Conservation (phyloP, 2,329 filamentous ascomycete species). For the Nemania serpens region DNA sequence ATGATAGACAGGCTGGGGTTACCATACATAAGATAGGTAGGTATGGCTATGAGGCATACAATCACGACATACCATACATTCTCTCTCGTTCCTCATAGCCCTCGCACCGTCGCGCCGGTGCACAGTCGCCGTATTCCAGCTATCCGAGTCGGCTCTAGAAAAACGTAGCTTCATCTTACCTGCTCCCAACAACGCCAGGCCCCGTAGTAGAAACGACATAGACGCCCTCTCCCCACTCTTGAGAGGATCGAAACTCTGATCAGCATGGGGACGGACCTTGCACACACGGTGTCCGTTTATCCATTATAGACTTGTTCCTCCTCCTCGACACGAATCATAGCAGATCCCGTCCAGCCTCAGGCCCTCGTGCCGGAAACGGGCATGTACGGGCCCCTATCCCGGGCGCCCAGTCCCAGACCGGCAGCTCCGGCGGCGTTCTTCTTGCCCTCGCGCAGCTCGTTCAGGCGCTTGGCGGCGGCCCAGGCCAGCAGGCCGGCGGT, state of each 20-base stretch:
- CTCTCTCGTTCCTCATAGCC: neutral
- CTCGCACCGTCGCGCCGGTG: neutral
- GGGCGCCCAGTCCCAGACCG: neutral
- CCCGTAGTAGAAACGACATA: neutral
- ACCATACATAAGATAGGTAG: neutral
- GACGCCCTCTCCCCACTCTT: neutral
- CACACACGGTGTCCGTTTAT: too few relatives aligned
- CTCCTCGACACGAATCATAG: too few relatives aligned
- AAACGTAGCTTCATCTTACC: neutral
- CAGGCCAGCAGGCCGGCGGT: constrained; percentile 64
- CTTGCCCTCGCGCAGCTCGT: constrained; percentile 47
- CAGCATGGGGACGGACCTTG: too few relatives aligned
- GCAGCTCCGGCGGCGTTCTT: constrained; percentile 20
- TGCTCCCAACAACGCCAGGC: constrained; percentile 19
- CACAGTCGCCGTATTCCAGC: neutral
- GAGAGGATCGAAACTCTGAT: neutral
- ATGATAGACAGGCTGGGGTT: neutral
- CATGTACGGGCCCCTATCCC: constrained; percentile 37
- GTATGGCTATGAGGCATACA: neutral
- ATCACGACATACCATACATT: neutral
- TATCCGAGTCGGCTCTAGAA: neutral
- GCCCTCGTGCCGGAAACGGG: constrained; percentile 28
- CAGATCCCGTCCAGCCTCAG: too few relatives aligned
- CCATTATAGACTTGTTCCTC: too few relatives aligned
- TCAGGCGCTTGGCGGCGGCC: constrained; percentile 57